phyloP scores from a whole-genome alignment of 495 filamentous ascomycete species.

The Podospora sp. region DNA sequence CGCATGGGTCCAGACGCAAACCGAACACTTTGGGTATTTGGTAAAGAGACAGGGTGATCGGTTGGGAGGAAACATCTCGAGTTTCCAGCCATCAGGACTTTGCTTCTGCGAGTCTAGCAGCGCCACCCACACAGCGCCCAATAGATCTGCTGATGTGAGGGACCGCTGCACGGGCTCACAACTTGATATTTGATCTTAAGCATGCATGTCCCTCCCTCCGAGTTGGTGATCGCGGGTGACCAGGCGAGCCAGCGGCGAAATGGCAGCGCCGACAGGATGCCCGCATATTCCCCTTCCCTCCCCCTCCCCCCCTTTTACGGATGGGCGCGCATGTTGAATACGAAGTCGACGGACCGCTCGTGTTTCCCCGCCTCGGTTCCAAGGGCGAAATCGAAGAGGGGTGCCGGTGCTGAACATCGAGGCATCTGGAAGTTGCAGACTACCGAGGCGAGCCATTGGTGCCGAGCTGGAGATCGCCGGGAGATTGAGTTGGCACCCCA shows the following conservation, averaged over 20 bases:
- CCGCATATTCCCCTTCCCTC: not conserved
- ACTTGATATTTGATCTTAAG: not conserved
- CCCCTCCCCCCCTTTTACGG: not conserved
- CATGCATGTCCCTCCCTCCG: not conserved
- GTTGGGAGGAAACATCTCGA: slow-evolving; percentile 8
- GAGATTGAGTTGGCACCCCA: slow-evolving; percentile 2
- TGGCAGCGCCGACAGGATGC: not conserved
- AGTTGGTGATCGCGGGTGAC: not conserved
- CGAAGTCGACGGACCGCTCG: not conserved
- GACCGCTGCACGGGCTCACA: not conserved
- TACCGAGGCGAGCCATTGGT: slow-evolving; percentile 18
- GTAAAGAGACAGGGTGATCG: slow-evolving; percentile 3
- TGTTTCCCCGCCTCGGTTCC: not conserved
- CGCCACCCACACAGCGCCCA: slow-evolving; percentile 3
- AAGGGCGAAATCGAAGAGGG: not conserved
- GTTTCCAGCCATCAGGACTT: not conserved
- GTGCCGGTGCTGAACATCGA: slow-evolving; percentile 4
- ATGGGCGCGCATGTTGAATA: not conserved
- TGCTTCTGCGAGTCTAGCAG: not conserved
- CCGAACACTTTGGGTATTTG: slow-evolving; percentile 10
- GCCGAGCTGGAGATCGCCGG: slow-evolving; percentile 18
- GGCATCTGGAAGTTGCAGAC: slow-evolving; percentile 1
- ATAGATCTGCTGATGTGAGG: not conserved
- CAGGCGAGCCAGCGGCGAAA: no score
- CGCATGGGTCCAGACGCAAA: slow-evolving; percentile 17